These are phyloP conservation scores for Besnoitia besnoiti DNA, from an alignment of 169 alveolate genomes.

Conservation along the genomic window DNA sequence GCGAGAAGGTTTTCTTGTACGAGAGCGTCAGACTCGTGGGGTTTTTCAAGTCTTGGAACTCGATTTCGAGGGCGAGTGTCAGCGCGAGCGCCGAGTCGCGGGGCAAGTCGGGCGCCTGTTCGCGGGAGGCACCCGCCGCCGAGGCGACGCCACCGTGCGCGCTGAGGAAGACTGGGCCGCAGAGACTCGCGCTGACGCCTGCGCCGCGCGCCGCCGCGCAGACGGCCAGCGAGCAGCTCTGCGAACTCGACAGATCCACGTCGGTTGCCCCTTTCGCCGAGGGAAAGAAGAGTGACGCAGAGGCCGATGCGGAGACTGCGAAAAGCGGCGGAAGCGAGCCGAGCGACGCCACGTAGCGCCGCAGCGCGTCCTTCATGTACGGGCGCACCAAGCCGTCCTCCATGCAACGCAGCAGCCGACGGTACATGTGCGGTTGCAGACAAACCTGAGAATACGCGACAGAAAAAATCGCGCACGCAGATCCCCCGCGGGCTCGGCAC, in stretches of 20 bases:
- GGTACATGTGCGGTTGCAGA: constrained; percentile 50
- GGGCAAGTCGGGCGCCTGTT: not conserved
- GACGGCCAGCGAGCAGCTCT: constrained; percentile 16
- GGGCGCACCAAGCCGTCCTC: constrained; percentile 32
- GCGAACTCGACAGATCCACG: not conserved
- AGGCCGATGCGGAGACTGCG: not conserved
- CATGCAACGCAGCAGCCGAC: constrained; percentile 19
- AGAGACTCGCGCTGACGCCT: not conserved
- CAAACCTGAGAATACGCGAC: not conserved
- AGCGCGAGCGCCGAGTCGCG: not conserved
- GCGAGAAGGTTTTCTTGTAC: constrained; percentile 3
- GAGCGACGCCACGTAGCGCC: not conserved
- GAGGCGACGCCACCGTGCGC: not conserved
- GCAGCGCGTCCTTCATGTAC: constrained; percentile 8
- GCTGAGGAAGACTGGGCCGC: not conserved
- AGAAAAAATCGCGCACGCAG: not conserved
- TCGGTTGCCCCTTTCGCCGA: not conserved
- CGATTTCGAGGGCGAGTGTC: not conserved
- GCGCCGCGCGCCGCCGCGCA: constrained; percentile 27
- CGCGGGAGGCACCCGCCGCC: not conserved
- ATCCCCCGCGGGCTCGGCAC: too few species aligned
- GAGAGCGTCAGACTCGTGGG: not conserved
- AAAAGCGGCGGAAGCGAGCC: constrained; percentile 8
- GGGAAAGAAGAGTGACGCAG: not conserved
- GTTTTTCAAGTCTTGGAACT: not conserved